phyloP scores from a whole-genome alignment of 1,139 yeast genomes.

The Debaryomyces robertsiae region DNA sequence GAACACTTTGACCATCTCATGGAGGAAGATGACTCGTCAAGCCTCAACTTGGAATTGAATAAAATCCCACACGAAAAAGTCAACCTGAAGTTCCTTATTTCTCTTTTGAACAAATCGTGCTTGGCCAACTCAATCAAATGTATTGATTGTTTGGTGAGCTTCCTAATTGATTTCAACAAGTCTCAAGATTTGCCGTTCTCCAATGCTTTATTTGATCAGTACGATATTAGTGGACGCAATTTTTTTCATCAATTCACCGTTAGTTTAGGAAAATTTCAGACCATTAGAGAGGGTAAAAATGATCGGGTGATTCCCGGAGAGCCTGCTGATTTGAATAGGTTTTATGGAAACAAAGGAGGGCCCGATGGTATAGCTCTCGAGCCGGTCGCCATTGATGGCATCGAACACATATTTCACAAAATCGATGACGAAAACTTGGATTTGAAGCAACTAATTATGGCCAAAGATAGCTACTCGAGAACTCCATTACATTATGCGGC shows the following conservation, averaged over 20 bases:
- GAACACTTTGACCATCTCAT: slow-evolving; percentile 36
- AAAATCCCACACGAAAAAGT: slow-evolving; percentile 25
- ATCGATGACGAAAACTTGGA: slow-evolving; percentile 13
- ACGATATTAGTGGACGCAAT: slow-evolving; percentile 80
- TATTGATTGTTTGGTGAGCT: slow-evolving; percentile 53
- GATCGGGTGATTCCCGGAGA: slow-evolving; percentile 39
- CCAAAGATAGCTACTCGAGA: slow-evolving; percentile 73
- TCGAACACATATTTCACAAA: slow-evolving; percentile 52
- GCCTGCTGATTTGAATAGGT: slow-evolving; percentile 31
- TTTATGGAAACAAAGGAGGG: slow-evolving; percentile 45
- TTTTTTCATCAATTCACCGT: slow-evolving; percentile 84
- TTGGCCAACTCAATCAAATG: slow-evolving; percentile 52
- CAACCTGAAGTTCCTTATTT: slow-evolving; percentile 47
- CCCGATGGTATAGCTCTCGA: slow-evolving; percentile 57
- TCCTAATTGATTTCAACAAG: slow-evolving; percentile 20
- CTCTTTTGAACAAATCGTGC: slow-evolving; percentile 68
- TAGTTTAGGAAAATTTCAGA: slow-evolving; percentile 63
- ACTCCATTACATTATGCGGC: slow-evolving; percentile 92
- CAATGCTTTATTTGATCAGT: slow-evolving; percentile 51
- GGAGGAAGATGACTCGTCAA: slow-evolving; percentile 45
- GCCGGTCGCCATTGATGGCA: slow-evolving; percentile 26
- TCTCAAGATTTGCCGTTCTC: slow-evolving; percentile 20
- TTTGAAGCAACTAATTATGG: slow-evolving; percentile 58
- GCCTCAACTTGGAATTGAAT: slow-evolving; percentile 41
- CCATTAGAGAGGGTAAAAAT: slow-evolving; percentile 23